Evolutionary conservation across 805 yeast species (phyloP).

Genomic region (Metschnikowia similis): DNA sequence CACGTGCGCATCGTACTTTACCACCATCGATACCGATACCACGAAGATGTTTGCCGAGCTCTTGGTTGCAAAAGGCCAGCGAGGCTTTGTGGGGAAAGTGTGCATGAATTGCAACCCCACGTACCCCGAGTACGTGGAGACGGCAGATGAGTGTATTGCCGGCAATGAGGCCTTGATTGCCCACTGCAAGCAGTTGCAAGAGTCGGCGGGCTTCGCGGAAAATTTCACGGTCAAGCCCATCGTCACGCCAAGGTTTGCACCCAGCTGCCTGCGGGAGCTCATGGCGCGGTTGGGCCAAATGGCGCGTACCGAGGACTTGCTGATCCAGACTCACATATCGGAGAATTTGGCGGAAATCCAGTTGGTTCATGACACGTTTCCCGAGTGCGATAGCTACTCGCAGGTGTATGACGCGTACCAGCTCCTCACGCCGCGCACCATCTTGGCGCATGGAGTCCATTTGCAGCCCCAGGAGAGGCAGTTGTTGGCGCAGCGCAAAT

Average conservation of each 20-base stretch:
- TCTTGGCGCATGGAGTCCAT: constrained; percentile 88
- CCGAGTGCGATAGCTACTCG: constrained; percentile 64
- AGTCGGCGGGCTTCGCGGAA: constrained; percentile 23
- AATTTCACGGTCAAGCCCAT: constrained; percentile 56
- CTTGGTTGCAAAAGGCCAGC: constrained; percentile 64
- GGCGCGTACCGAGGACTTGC: constrained; percentile 46
- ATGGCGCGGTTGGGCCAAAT: constrained; percentile 61
- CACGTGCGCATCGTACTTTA: constrained; percentile 87
- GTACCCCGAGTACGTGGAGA: constrained; percentile 66
- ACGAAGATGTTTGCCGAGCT: constrained; percentile 73
- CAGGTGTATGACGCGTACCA: constrained; percentile 68
- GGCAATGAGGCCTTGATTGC: constrained; percentile 54
- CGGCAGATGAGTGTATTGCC: constrained; percentile 47
- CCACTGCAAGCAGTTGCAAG: constrained; percentile 43
- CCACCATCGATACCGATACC: constrained; percentile 74
- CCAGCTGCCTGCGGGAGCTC: constrained; percentile 67
- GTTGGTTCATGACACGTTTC: constrained; percentile 70
- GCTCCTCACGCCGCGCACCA: constrained; percentile 60
- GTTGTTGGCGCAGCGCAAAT: constrained; percentile 46
- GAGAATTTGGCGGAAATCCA: constrained; percentile 75
- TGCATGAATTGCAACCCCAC: constrained; percentile 82
- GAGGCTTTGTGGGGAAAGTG: constrained; percentile 88
- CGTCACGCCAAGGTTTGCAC: constrained; percentile 91
- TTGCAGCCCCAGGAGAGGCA: constrained; percentile 60
- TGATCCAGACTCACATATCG: constrained; percentile 86